Base-by-base conservation (phyloP, 2,329 filamentous ascomycete species). In the Eutypa lata region DNA sequence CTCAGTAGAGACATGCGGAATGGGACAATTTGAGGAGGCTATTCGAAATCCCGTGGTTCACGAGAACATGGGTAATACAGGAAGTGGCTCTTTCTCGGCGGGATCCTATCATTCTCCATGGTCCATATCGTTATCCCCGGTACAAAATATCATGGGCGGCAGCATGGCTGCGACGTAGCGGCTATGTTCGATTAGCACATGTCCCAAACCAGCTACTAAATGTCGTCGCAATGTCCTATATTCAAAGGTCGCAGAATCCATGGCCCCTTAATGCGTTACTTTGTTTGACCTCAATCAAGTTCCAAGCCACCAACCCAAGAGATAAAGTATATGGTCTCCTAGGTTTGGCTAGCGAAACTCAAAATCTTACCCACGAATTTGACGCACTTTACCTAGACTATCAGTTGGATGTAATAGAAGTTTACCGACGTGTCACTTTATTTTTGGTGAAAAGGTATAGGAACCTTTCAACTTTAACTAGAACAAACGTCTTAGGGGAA, bases 271-370 rank as follows among this genome's bases (percentile, higher is more conserved):
- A 53, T 8, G 51, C 47, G 16, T 40, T 53, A 51, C 16, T 55
- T 53, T 22, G 48, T 46, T 47, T 56, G 47, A 48, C 56, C 43
- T 38, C 50, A 44, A 43, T 56, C 33, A 52, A 60, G 50, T 55
- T 56, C 50, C 47, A 50, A 14, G 51, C 47, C 16, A 53, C 47
- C 14, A 21, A 53, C 42, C 51, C 46, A 31, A 46, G 51, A 42
- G 51, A 53, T 16, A 53, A 53, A 19, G 28, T 53, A 14, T 53
- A 46, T 21, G 40, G 26, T 10, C 21, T 53, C 7, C 28, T 53
- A 11, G 51, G 51, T 2, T 18, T 53, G 22, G 51, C 51, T 7
- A 42, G 26, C 6, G 47, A 53, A 28, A 37, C 18, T 19, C 28
- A 40, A n/a, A n/a, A n/a, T n/a, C n/a, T n/a, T n/a, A 14, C 11